Evolutionary conservation across 176 grass and related monocot genomes (phyloP).

Genomic region (Bothriochloa decipiens): DNA sequence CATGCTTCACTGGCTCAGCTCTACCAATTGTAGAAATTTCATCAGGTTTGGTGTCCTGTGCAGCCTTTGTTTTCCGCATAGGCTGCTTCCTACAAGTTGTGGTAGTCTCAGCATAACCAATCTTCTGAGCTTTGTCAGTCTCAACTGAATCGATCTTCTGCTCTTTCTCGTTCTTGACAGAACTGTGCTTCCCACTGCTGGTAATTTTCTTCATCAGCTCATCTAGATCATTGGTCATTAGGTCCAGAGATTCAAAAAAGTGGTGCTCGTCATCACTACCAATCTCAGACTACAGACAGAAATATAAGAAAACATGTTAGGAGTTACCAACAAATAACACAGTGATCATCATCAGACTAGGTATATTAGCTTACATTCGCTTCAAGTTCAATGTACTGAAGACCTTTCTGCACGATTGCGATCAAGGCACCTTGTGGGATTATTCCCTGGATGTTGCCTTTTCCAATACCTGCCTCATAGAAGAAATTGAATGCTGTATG

Average conservation of each 20-base stretch:
- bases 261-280: conserved; percentile 35
- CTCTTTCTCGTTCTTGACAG: conserved; percentile 1
- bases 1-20: background rate
- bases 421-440: conserved; percentile 45
- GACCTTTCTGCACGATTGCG: conserved; percentile 50
- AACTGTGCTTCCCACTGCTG: background rate
- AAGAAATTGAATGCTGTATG: conserved; percentile 53
- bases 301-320: background rate
- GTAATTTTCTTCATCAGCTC: conserved; percentile 26
- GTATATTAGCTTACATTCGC: conserved; percentile 46
- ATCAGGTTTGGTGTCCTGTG: background rate
- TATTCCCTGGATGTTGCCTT: conserved; percentile 17
- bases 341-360: background rate
- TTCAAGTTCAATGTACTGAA: conserved; percentile 49
- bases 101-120: background rate
- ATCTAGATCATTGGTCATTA: conserved; percentile 51
- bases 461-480: conserved; percentile 42
- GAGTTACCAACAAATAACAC: background rate
- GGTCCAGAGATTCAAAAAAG: conserved; percentile 47
- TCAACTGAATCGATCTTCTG: background rate
- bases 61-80: background rate
- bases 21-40: background rate
- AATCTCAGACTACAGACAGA: conserved; percentile 34
- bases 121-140: background rate
- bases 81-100: background rate